Percentiles rank a stretch among this genome's conserved stretches.
phyloP scores from a whole-genome alignment of 495 filamentous ascomycete species.

The Talaromyces nanjingensis region DNA sequence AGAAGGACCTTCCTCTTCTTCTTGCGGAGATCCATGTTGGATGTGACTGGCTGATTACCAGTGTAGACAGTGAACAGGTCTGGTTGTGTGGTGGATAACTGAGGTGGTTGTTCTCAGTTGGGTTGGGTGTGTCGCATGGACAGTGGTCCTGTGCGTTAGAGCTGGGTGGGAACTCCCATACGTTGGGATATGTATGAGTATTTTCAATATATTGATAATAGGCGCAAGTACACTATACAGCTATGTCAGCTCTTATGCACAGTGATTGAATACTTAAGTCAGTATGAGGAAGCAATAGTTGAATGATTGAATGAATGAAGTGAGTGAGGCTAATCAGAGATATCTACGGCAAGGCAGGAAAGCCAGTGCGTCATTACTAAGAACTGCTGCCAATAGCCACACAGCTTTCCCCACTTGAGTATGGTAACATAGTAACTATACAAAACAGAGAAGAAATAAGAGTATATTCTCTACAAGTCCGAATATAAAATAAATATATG shows the following conservation, averaged over 20 bases:
- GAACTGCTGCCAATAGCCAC: not conserved
- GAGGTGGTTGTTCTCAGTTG: not conserved
- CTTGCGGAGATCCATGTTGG: conserved; percentile 39
- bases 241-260: not conserved
- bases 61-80: not conserved
- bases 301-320: not conserved
- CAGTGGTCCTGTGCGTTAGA: not conserved
- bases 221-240: not conserved
- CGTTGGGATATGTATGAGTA: not conserved
- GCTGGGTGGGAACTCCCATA: not conserved
- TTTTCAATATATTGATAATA: not conserved
- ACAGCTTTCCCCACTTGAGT: not conserved
- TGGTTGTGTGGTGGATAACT: not conserved
- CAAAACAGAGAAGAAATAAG: not conserved
- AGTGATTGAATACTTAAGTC: not conserved
- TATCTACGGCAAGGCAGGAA: not conserved
- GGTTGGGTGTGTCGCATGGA: not conserved
- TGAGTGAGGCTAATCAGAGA: not conserved
- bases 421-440: not conserved
- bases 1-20: conserved; percentile 53
- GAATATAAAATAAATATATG: not conserved
- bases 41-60: not conserved
- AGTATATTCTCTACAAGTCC: not conserved
- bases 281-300: no score
- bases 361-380: conserved; percentile 5